Conservation (phyloP, 2,329 filamentous ascomycete genomes). For the Colletotrichum orbiculare region DNA sequence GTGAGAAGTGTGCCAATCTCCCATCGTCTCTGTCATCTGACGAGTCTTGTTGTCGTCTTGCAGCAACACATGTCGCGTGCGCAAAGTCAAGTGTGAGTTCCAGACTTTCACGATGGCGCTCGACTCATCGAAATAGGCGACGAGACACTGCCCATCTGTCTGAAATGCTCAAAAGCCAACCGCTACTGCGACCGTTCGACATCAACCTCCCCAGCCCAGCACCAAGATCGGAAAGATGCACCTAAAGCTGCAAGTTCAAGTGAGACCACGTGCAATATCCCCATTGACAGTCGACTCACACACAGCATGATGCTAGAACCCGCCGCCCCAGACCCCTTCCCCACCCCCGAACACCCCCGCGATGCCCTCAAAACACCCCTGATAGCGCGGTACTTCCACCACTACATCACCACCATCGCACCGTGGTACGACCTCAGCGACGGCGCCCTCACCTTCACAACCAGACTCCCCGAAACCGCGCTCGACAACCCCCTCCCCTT, state of each 20-base stretch:
- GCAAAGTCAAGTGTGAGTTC: slow-evolving; percentile 49
- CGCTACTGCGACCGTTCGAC: slow-evolving; percentile 49
- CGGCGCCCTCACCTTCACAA: slow-evolving; percentile 46
- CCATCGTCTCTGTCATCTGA: too few species aligned
- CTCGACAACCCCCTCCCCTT: slow-evolving; percentile 55
- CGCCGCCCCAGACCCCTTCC: neutral
- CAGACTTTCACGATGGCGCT: neutral
- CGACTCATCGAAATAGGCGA: slow-evolving; percentile 43
- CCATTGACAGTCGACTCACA: too few species aligned
- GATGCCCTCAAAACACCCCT: slow-evolving; percentile 44
- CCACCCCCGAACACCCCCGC: slow-evolving; percentile 40
- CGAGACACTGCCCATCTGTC: slow-evolving; percentile 46
- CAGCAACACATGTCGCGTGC: slow-evolving; percentile 51
- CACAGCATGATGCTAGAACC: neutral
- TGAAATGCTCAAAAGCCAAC: slow-evolving; percentile 44
- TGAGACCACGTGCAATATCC: neutral
- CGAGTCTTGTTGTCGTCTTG: neutral
- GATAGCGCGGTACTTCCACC: slow-evolving; percentile 50
- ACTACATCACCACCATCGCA: slow-evolving; percentile 53
- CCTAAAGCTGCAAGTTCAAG: neutral
- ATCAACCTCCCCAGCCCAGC: slow-evolving; percentile 25
- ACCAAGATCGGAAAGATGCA: neutral
- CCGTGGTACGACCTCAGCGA: slow-evolving; percentile 62
- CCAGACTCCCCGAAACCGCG: slow-evolving; percentile 48
- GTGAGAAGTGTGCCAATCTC: slow-evolving; percentile 1